These are phyloP conservation scores for Neurospora intermedia DNA, from an alignment of 495 filamentous ascomycete species.

Conservation along the genomic window DNA sequence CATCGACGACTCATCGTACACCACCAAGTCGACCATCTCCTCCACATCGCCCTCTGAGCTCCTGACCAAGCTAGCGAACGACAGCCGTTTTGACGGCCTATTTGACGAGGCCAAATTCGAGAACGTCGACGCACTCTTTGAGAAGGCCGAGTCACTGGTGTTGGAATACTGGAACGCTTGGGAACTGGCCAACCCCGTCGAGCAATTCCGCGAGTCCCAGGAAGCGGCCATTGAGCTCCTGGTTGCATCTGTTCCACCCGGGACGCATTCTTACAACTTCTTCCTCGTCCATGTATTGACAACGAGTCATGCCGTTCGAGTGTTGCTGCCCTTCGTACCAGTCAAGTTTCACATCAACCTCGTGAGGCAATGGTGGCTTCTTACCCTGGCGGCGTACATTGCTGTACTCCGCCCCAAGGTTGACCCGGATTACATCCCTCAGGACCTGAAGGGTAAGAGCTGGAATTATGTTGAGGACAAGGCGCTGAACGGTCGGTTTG, in stretches of 20 bases:
- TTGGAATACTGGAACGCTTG: slow-evolving; percentile 86
- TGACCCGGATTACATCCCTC: slow-evolving; percentile 50
- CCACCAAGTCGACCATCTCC: slow-evolving; percentile 37
- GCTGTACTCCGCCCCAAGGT: slow-evolving; percentile 62
- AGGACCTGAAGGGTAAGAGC: slow-evolving; percentile 49
- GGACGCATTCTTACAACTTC: slow-evolving; percentile 66
- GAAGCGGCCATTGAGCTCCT: slow-evolving; percentile 64
- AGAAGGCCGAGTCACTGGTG: slow-evolving; percentile 45
- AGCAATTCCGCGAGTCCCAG: slow-evolving; percentile 70
- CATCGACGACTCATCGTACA: slow-evolving; percentile 59
- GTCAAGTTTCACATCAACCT: slow-evolving; percentile 58
- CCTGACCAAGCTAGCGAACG: slow-evolving; percentile 46
- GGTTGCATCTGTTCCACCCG: slow-evolving; percentile 46
- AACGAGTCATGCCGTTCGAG: slow-evolving; percentile 75
- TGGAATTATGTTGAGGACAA: slow-evolving; percentile 68
- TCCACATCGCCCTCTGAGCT: slow-evolving; percentile 55
- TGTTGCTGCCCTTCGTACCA: slow-evolving; percentile 71
- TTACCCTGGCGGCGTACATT: slow-evolving; percentile 68
- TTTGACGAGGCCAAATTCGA: slow-evolving; percentile 46
- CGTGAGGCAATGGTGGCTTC: slow-evolving; percentile 80
- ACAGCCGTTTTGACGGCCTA: slow-evolving; percentile 46
- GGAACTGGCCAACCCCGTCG: slow-evolving; percentile 49
- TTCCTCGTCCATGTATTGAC: slow-evolving; percentile 75
- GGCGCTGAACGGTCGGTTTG: slow-evolving; percentile 53
- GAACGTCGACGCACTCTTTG: slow-evolving; percentile 58